A percentile compares a stretch with the other conserved stretches of the same genome.
These are phyloP conservation scores for Knufia petricola DNA, from an alignment of 2,329 filamentous ascomycete genomes.

Conservation along the genomic window DNA sequence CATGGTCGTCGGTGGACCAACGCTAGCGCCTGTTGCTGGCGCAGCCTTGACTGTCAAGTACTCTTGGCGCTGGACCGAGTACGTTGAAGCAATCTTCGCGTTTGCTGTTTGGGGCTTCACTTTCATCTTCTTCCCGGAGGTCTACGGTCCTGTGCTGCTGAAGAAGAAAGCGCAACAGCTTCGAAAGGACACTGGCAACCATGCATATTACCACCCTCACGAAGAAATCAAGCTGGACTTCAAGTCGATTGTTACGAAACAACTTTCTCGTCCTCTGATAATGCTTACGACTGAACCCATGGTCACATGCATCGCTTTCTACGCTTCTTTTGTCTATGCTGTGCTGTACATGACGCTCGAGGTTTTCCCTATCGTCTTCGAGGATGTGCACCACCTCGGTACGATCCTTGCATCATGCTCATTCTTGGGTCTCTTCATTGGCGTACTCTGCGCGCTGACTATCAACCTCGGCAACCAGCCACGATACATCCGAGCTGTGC, in stretches of 20 bases:
- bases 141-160: conserved; percentile 32
- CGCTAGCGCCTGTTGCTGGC: conserved; percentile 36
- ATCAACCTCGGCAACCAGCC: conserved; percentile 37
- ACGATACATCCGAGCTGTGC: conserved; percentile 26
- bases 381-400: conserved; percentile 34
- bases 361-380: conserved; percentile 40
- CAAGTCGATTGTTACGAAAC: conserved; percentile 34
- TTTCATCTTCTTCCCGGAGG: conserved; percentile 31
- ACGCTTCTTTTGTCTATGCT: conserved; percentile 39
- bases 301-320: conserved; percentile 37
- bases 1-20: conserved; percentile 33
- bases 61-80: conserved; percentile 40
- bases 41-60: conserved; percentile 30
- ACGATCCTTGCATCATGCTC: conserved; percentile 36
- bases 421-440: conserved; percentile 37
- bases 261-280: conserved; percentile 33
- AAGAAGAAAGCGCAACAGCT: conserved; percentile 31
- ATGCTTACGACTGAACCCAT: conserved; percentile 43
- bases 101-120: conserved; percentile 24
- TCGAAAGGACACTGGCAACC: conserved; percentile 32
- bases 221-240: conserved; percentile 35
- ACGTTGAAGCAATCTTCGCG: conserved; percentile 35
- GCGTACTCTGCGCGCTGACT: conserved; percentile 33
- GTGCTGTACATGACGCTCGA: conserved; percentile 40
- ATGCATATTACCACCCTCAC: conserved; percentile 37